Percentiles rank a stretch among this genome's conserved stretches.
Conservation (phyloP, 192 early-diverging fungal species). For the Podila epicladia region DNA sequence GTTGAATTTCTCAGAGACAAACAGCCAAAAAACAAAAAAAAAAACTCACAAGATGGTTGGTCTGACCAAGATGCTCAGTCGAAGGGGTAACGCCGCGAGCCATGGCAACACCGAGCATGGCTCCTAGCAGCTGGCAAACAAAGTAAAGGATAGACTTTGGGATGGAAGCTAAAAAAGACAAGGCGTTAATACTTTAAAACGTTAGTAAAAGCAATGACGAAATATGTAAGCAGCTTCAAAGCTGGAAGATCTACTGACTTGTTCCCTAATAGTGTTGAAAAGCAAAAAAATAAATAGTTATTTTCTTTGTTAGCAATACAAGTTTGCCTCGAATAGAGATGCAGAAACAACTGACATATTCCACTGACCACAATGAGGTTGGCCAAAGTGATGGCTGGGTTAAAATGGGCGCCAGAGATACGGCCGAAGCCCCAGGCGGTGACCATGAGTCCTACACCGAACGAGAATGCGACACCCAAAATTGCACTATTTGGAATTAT, state of each 20-base stretch:
- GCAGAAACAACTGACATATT: not conserved
- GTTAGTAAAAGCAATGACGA: too few relatives aligned
- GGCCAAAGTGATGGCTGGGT: slow-evolving; percentile 69
- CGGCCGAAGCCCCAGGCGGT: slow-evolving; percentile 56
- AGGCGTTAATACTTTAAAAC: too few relatives aligned
- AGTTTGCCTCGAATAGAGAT: too few relatives aligned
- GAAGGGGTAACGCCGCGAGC: slow-evolving; percentile 17
- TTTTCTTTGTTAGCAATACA: too few relatives aligned
- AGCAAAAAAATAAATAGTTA: too few relatives aligned
- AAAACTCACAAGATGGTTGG: slow-evolving; percentile 12
- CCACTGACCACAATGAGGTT: slow-evolving; percentile 60
- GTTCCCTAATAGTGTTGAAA: too few relatives aligned
- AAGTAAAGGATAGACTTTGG: slow-evolving; percentile 56
- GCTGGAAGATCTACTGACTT: too few relatives aligned
- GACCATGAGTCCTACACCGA: slow-evolving; percentile 58
- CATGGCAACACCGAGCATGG: slow-evolving; percentile 55
- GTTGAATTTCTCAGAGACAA: not conserved
- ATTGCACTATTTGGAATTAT: slow-evolving; percentile 3
- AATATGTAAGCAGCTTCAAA: too few relatives aligned
- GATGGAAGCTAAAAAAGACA: not conserved
- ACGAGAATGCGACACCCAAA: slow-evolving; percentile 50
- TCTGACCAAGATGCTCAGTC: slow-evolving; percentile 1
- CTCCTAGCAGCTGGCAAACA: slow-evolving; percentile 65
- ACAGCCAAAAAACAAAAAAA: not conserved
- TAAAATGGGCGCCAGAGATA: slow-evolving; percentile 67